Base-by-base conservation (phyloP, 2,329 filamentous ascomycete species). In the Claviceps capensis region DNA sequence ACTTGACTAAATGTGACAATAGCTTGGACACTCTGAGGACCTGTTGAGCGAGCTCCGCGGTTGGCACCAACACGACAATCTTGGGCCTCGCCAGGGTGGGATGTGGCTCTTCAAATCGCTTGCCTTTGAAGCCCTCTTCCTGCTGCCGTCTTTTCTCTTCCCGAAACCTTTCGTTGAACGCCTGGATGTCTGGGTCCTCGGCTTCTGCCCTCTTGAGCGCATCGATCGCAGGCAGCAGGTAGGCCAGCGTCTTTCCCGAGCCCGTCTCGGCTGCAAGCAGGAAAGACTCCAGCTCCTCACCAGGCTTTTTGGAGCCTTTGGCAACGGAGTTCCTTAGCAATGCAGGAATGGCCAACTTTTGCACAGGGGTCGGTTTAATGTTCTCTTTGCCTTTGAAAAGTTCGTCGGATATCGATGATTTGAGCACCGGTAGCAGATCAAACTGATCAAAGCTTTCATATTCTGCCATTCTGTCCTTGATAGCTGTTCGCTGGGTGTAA, bases 201-300 rank as follows among this genome's bases (percentile, higher is more conserved):
- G 74, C 72, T 62, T 91, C 87, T 5, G 81, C 82, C 37, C 79
- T 72, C 70, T 98, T 98, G 60, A 98, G 68, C 8, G 87, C 86
- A 67, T 98, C 82, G 50, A 98, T 74, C 16, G 84, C 77, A 0
- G 93, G 94, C 5, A 96, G 69, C 5, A 97, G 72, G 63, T 98
- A 98, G 8, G 93, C 88, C 55, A 98, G 73, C 1, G 93, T 98
- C 73, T 98, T 98, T 54, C 93, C 93, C 0, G 93, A 97, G 13
- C 93, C 93, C 0, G 93, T 98, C 72, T 98, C 93, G 11, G 93
- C 93, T 4, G 93, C 93, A 48, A 98, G 75, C 13, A 98, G 75
- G 63, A 88, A 96, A 1, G 67, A 67, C 42, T 60, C 55, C 49
- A 57, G 55, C 69, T 72, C 77, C 54, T 69, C 68, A 58, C 62